Evolutionary conservation across 2,329 filamentous ascomycete genomes (phyloP).

Genomic region (Lecanicillium sp.): DNA sequence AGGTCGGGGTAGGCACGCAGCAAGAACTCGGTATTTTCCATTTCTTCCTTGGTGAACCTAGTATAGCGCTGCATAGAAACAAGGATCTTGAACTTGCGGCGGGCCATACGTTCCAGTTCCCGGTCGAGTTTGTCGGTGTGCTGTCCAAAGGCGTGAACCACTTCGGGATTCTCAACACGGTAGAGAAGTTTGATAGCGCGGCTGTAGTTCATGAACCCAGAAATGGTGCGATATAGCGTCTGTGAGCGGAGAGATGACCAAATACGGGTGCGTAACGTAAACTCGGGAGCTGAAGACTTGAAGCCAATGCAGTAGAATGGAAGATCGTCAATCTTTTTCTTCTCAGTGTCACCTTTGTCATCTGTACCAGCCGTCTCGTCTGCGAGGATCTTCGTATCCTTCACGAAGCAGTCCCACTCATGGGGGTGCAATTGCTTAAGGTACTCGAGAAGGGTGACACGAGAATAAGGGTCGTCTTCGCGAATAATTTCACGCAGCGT

Average conservation of each 20-base stretch:
- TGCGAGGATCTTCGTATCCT: conserved; percentile 97
- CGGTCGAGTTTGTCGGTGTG: conserved; percentile 98
- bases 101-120: conserved; percentile 95
- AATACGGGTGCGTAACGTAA: conserved; percentile 93
- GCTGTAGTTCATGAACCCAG: conserved; percentile 99
- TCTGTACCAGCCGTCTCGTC: conserved; percentile 51
- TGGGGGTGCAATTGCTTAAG: conserved; percentile 97
- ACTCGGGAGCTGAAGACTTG: conserved; percentile 97
- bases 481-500: conserved; percentile 97
- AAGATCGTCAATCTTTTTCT: conserved; percentile 98
- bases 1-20: conserved; percentile 95
- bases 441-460: conserved; percentile 93
- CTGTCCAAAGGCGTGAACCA: conserved; percentile 93
- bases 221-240: conserved; percentile 95
- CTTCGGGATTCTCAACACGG: conserved; percentile 96
- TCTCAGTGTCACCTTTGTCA: conserved; percentile 78
- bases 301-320: conserved; percentile 99
- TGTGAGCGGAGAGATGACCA: conserved; percentile 97
- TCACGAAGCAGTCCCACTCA: conserved; percentile 99
- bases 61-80: conserved; percentile 99
- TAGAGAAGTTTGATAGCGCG: conserved; percentile 97
- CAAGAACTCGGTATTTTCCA: conserved; percentile 97
- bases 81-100: conserved; percentile 95
- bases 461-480: conserved; percentile 96
- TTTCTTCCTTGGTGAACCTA: conserved; percentile 99